Evolutionary conservation across 1,139 yeast genomes (phyloP), one percentile per base, ranked within the genome.

Genomic region (Pichia terricola): DNA sequence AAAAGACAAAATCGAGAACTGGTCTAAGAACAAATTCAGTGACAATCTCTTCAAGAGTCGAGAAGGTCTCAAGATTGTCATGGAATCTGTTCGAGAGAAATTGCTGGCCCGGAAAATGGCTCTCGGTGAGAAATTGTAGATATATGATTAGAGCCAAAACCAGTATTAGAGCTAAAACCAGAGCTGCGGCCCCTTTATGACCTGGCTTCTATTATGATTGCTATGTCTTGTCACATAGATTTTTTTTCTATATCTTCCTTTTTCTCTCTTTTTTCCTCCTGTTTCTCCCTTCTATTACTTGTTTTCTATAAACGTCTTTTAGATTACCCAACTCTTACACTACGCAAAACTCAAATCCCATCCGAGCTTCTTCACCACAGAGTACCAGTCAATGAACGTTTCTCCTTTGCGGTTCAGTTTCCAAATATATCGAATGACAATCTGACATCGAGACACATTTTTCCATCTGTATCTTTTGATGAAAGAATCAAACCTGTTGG

Each of bases 271-370:
- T 16, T 16, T 2, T 16, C 22, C 22, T 16, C 22, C 22, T 16
- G 22, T 16, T 16, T 16, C 22, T 16, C 22, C 22, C 22, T 16
- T 16, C 22, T 16, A 16, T 16, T 16, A 16, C 22, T 16, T 16
- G 1, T 16, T 16, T 16, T 16, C 22, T 16, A 16, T 16, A 16
- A 16, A 16, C 22, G 22, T 16, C 22, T 16, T 16, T 16, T 1
- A 16, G 22, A 16, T 16, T 16, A 16, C 22, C 22, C 22, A 16
- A 16, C 22, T 16, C 22, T 16, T 16, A 16, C 22, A 16, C 22
- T 16, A 76, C 3, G 91, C 94, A 68, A 84, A 82, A 60, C 82
- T 81, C 42, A 84, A 67, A 57, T 83, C 86, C 94, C 91, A 83
- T 4, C 84, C 87, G 42, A 82, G 63, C 8, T 72, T 72, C 49